Base-by-base conservation (phyloP, 1,284 basidiomycete genomes). In the Trametes pubescens region DNA sequence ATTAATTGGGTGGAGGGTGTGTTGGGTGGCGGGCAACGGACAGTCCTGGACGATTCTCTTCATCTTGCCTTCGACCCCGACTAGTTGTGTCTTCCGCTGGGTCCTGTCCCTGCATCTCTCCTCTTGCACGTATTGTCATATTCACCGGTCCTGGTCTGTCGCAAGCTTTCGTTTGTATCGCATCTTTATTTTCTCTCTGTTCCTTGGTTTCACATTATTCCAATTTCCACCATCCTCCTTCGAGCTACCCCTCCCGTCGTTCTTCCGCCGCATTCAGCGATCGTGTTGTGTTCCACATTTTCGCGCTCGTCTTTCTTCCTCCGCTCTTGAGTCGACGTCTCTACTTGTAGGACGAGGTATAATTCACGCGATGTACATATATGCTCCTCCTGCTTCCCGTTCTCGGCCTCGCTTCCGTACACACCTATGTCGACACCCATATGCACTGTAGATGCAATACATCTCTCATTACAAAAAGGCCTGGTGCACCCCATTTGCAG, bases 331-430 rank as follows among this genome's bases (percentile, higher is more conserved):
- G 24, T 29, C n/a, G n/a, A n/a, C n/a, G n/a, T n/a, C 26, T 29
- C 35, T 68, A 68, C 60, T 53, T 64, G 57, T 64, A 68, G 61
- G 63, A 65, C 61, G 65, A 67, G 62, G 64, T 65, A 65, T 67
- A 69, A 69, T 69, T 24, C 59, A 57, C 65, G 65, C 67, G 67
- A 65, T 67, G 64, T 67, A 66, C 64, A 66, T 64, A 62, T 65
- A 57, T 43, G 34, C 52, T 48, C 61, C 48, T 44, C 37, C 22
- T 4, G 22, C 18, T 22, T 57, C 16, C 21, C 22, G 32, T 26
- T 43, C 38, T 54, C 43, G 26, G n/a, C 24, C 38, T 55, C 34
- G 21, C 38, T 29, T 26, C 26, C 10, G 4, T 5, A 14, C 37
- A 54, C 4, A 5, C 32, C 32, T n/a, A 37, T 51, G 34, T n/a